These are phyloP conservation scores for Pisolithus albus DNA, from an alignment of 768 basidiomycete species.

Conservation along the genomic window DNA sequence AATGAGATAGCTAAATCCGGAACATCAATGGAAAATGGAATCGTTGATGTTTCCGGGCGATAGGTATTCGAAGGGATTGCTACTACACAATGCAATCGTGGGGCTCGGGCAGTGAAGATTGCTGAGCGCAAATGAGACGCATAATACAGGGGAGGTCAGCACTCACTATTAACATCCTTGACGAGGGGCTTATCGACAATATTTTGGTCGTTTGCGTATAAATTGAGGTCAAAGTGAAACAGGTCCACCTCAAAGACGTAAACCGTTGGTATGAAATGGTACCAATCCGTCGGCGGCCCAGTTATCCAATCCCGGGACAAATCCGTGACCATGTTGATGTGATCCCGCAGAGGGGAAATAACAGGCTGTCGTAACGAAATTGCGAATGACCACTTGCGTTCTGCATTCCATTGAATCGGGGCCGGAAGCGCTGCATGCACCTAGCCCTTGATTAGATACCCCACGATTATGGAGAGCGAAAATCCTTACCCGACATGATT, in stretches of 20 bases:
- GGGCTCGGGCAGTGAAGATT: conserved; percentile 61
- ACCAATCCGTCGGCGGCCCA: conserved; percentile 73
- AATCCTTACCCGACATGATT: conserved; percentile 62
- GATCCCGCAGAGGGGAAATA: conserved; percentile 81
- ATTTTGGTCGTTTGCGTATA: conserved; percentile 93
- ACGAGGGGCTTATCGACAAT: conserved; percentile 86
- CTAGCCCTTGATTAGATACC: conserved; percentile 28
- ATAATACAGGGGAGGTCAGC: neutral
- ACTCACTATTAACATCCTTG: conserved; percentile 76
- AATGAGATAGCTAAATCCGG: conserved; percentile 54
- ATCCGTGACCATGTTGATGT: conserved; percentile 91
- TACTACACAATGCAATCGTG: conserved; percentile 41
- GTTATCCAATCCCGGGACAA: conserved; percentile 88
- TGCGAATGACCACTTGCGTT: conserved; percentile 74
- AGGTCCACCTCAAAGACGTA: conserved; percentile 69
- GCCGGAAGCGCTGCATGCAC: conserved; percentile 69
- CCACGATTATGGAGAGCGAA: conserved; percentile 11
- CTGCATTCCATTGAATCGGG: conserved; percentile 76
- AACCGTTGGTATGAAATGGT: conserved; percentile 76
- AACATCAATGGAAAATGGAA: conserved; percentile 58
- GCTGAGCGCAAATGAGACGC: conserved; percentile 38
- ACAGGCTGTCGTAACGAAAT: conserved; percentile 64
- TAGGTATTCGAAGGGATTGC: conserved; percentile 67
- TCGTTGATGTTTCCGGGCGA: conserved; percentile 57
- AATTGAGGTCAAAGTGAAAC: conserved; percentile 67